A percentile compares a stretch with the other conserved stretches of the same genome.
phyloP scores from a whole-genome alignment of 2,329 filamentous ascomycete species.

The Ophiostoma ips region DNA sequence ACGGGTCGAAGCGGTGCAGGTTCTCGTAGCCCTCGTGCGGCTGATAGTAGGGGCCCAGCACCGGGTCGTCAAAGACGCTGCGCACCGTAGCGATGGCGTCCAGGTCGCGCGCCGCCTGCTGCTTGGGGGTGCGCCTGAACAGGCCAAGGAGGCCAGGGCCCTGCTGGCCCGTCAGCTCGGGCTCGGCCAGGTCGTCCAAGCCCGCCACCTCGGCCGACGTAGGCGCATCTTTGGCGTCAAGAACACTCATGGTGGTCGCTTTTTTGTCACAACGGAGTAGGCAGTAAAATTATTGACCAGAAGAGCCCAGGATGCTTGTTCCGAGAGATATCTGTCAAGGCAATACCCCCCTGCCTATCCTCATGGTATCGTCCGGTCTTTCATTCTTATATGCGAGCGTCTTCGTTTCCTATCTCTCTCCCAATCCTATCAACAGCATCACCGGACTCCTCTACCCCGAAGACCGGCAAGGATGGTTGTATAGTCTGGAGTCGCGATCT shows the following conservation, averaged over 20 bases:
- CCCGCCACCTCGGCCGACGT: not conserved
- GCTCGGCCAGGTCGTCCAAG: not conserved
- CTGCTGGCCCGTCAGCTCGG: not conserved
- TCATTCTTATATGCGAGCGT: too few species aligned
- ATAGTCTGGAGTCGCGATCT: not conserved
- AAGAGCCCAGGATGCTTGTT: too few species aligned
- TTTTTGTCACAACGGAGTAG: not conserved
- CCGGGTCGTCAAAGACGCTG: not conserved
- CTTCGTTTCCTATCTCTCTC: not conserved
- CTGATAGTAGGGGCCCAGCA: conserved; percentile 22
- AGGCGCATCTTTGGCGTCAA: not conserved
- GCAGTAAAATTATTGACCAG: too few species aligned
- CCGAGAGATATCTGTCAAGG: too few species aligned
- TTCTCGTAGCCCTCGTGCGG: conserved; percentile 45
- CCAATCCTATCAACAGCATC: not conserved
- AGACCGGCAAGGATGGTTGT: not conserved
- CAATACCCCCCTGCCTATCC: too few species aligned
- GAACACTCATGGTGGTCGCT: not conserved
- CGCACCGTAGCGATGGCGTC: not conserved
- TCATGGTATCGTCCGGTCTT: too few species aligned
- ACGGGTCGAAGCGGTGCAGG: conserved; percentile 42
- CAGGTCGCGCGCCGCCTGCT: not conserved
- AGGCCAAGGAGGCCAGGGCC: not conserved
- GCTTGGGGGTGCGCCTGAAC: not conserved
- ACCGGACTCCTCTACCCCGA: not conserved